Evolutionary conservation across 768 basidiomycete genomes (phyloP), one percentile per base, ranked within the genome.

Genomic region (Austroboletus festivus): DNA sequence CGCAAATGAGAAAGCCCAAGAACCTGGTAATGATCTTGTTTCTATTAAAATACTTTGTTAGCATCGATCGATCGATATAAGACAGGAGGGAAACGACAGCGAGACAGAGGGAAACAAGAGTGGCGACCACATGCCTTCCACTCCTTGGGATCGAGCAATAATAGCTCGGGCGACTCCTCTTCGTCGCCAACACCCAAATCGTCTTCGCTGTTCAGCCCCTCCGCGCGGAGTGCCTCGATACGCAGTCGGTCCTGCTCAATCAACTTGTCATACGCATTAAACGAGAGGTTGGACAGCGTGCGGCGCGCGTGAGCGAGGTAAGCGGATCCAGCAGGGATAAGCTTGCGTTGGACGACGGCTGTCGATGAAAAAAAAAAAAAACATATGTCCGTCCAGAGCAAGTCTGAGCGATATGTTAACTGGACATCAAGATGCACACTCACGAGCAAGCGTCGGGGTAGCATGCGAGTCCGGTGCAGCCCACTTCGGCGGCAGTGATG

Each of bases 1-100:
- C 96, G 80, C 49, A 96, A 77, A 62, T 86, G 85, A 33, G 93
- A 93, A 9, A 99, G 80, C 56, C 96, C 96, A 45, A 99, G 85
- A 34, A 99, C 92, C 47, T 89, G 89, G 63, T 99, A 99, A 65
- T 97, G 90, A 66, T 99, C 95, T 81, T 98, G 96, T 82, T 95
- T 93, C 89, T 93, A 58, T 19, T 42, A 8, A 50, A 18, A 31
- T 46, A 22, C 30, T 37, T 1, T 1, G 38, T 63, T 38, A 60
- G 48, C 30, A 48, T 46, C 46, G 4, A 41, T 50, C 48, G 22
- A 15, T 19, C 34, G 39, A 44, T 16, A 28, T 11, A 11, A 28
- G 5, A 28, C 11, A 11, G 28, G 28, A 12, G 7, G 15, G 12
- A 38, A 33, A 19, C 21, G 24, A 19, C 42, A 28, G 24, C 18